These are phyloP conservation scores for Jaminaea rosea DNA, from an alignment of 1,284 basidiomycete species.

Conservation along the genomic window DNA sequence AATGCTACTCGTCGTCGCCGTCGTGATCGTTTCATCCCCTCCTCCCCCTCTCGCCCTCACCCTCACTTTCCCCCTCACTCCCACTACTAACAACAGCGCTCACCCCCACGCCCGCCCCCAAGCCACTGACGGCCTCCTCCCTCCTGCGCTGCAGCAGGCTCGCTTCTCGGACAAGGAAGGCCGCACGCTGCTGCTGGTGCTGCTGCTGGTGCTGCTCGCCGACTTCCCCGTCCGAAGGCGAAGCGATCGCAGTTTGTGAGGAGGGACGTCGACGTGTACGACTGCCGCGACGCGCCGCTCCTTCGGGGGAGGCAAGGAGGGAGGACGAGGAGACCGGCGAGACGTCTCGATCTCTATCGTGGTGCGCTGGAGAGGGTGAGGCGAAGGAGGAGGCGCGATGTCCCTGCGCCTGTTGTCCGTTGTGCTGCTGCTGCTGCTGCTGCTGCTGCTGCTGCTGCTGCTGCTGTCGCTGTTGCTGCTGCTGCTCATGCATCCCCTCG, in stretches of 20 bases:
- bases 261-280: no score
- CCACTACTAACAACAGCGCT: constrained; percentile 1
- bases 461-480: no score
- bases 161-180: constrained; percentile 43
- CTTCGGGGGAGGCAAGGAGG: no score
- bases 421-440: no score
- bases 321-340: constrained; percentile 3
- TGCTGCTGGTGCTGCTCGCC: no score
- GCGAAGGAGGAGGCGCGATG: background rate
- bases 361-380: background rate
- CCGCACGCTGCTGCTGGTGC: no score
- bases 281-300: no score
- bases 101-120: constrained; percentile 3
- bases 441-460: no score
- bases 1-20: background rate
- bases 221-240: no score
- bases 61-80: background rate
- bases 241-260: no score
- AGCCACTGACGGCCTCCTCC: constrained; percentile 34
- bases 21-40: background rate
- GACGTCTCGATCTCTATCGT: background rate
- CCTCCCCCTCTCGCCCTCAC: background rate
- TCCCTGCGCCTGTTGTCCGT: no score
- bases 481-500: constrained; percentile 24
- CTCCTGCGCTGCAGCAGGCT: constrained; percentile 39